A percentile compares a stretch with the other conserved stretches of the same genome.
These are phyloP conservation scores for Xylaria sp. DNA, from an alignment of 2,329 filamentous ascomycete species.

Conservation along the genomic window DNA sequence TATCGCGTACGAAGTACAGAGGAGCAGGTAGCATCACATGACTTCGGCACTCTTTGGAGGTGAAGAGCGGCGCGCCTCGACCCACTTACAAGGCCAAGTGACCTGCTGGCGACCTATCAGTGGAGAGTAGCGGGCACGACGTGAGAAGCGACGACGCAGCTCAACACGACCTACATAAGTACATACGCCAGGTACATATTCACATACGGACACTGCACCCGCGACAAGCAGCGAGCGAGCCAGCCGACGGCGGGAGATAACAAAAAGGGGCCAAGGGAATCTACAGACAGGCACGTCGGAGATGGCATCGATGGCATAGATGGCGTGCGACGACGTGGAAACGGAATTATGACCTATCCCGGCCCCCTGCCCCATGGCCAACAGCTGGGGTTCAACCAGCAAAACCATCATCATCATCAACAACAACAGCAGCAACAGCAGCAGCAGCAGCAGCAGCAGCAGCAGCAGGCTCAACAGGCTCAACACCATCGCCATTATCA, in stretches of 20 bases:
- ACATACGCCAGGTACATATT: not conserved
- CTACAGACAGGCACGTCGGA: not conserved
- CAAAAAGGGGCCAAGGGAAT: conserved; percentile 22
- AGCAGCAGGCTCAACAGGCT: conserved; percentile 24
- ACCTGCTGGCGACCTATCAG: conserved; percentile 9
- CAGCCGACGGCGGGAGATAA: not conserved
- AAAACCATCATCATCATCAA: conserved; percentile 31
- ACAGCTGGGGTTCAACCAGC: conserved; percentile 47
- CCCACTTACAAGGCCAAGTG: conserved; percentile 34
- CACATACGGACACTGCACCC: not conserved
- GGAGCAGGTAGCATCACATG: conserved; percentile 28
- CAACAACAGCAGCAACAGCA: conserved; percentile 9
- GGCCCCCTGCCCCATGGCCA: conserved; percentile 48
- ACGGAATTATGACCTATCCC: conserved; percentile 51
- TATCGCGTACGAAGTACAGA: no score
- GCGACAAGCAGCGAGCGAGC: conserved; percentile 2
- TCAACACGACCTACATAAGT: conserved; percentile 15
- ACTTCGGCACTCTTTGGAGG: conserved; percentile 6
- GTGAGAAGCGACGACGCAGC: conserved; percentile 25
- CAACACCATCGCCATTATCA: conserved; percentile 34
- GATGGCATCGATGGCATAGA: conserved; percentile 26
- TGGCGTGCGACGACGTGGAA: conserved; percentile 42
- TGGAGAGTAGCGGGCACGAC: conserved; percentile 19
- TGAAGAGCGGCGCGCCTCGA: conserved; percentile 26
- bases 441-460: not conserved